A percentile compares a stretch with the other conserved stretches of the same genome.
phyloP scores from a whole-genome alignment of 805 yeast genomes.

The Yarrowia phangngaensis region DNA sequence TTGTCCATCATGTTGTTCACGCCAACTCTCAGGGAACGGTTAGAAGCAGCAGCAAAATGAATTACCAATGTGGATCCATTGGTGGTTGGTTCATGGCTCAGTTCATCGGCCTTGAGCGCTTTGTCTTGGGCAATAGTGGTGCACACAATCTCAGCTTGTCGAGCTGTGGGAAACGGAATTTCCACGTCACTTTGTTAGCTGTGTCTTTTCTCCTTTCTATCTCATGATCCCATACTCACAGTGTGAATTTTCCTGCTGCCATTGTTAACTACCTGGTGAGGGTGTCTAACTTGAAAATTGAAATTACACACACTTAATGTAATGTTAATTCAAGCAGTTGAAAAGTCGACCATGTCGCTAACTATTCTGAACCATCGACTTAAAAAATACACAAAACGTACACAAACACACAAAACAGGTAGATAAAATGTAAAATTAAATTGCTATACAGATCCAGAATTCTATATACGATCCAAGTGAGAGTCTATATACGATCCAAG shows the following conservation, averaged over 20 bases:
- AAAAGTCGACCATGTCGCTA: too few relatives aligned
- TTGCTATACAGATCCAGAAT: conserved; percentile 26
- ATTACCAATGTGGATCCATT: conserved; percentile 44
- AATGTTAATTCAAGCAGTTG: too few relatives aligned
- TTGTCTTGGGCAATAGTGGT: conserved; percentile 74
- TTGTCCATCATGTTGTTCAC: conserved; percentile 77
- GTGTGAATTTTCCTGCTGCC: conserved; percentile 23
- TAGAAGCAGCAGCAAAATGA: conserved; percentile 58
- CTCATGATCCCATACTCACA: conserved; percentile 1
- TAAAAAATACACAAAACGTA: too few relatives aligned
- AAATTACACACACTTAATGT: too few relatives aligned
- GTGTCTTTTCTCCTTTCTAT: neutral
- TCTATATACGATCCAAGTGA: conserved; percentile 26
- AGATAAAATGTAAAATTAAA: neutral
- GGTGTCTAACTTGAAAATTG: too few relatives aligned
- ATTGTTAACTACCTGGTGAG: too few relatives aligned
- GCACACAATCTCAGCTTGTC: conserved; percentile 62
- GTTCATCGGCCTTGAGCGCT: conserved; percentile 65
- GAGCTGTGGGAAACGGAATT: conserved; percentile 58
- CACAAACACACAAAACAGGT: too few relatives aligned
- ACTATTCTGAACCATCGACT: too few relatives aligned
- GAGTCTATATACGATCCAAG: conserved; percentile 26
- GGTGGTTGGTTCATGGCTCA: conserved; percentile 47
- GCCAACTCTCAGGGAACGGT: conserved; percentile 76
- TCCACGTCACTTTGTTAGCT: conserved; percentile 30